phyloP scores from a whole-genome alignment of 2,329 filamentous ascomycete genomes.

The Aspergillus viridinutans region DNA sequence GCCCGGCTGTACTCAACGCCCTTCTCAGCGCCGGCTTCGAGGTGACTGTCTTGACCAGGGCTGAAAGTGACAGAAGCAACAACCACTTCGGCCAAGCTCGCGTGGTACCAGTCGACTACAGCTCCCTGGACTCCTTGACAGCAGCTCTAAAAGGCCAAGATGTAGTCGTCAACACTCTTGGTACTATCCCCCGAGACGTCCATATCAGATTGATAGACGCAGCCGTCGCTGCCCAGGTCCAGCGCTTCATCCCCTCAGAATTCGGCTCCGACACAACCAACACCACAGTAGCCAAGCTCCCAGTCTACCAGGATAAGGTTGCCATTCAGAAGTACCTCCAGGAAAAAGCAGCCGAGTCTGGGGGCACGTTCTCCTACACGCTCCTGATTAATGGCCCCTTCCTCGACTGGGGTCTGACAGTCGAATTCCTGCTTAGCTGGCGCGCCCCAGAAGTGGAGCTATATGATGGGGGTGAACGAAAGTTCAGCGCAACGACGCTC shows the following conservation, averaged over 20 bases:
- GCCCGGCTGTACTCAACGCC: constrained; percentile 22
- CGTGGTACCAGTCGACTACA: constrained; percentile 26
- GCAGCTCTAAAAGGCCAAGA: constrained; percentile 25
- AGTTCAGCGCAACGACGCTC: constrained; percentile 49
- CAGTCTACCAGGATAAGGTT: constrained; percentile 31
- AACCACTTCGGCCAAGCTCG: constrained; percentile 3
- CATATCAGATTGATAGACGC: constrained; percentile 10
- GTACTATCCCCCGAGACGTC: neutral
- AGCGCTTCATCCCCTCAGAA: constrained; percentile 28
- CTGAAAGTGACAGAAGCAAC: constrained; percentile 3
- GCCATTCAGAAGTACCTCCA: constrained; percentile 25
- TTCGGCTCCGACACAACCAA: constrained; percentile 32
- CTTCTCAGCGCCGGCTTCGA: constrained; percentile 21
- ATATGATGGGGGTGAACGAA: constrained; percentile 48
- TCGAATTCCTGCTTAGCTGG: constrained; percentile 44
- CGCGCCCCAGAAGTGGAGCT: constrained; percentile 36
- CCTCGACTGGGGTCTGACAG: constrained; percentile 29
- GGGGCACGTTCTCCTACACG: constrained; percentile 27
- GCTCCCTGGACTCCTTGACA: constrained; percentile 21
- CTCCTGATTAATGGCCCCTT: constrained; percentile 29
- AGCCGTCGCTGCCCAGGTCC: constrained; percentile 4
- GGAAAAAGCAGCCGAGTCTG: constrained; percentile 10
- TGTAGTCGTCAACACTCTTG: constrained; percentile 24
- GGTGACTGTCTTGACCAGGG: constrained; percentile 25
- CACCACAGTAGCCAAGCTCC: constrained; percentile 18